Conservation (phyloP, 2,329 filamentous ascomycete species). For the Chaetomiaceae sp. region DNA sequence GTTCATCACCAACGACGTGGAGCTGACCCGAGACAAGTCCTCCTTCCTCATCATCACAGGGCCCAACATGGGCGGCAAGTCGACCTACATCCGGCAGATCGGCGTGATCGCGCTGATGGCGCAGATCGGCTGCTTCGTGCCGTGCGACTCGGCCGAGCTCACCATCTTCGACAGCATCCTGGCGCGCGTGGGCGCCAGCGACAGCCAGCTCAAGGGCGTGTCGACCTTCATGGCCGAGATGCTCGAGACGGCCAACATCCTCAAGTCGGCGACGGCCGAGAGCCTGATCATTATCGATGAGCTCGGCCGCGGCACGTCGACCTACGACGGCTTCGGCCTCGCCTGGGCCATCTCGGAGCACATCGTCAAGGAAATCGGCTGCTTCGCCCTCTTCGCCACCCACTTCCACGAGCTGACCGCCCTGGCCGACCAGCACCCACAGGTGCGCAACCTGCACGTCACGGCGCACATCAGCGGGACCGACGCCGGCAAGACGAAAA, state of each 20-base stretch:
- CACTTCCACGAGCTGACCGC: constrained; percentile 98
- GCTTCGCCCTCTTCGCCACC: constrained; percentile 91
- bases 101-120: constrained; percentile 97
- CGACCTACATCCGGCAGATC: constrained; percentile 95
- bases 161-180: constrained; percentile 97
- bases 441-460: constrained; percentile 91
- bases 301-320: constrained; percentile 91
- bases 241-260: constrained; percentile 96
- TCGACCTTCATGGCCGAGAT: constrained; percentile 99
- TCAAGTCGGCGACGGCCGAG: constrained; percentile 92
- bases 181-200: constrained; percentile 89
- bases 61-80: constrained; percentile 99
- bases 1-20: constrained; percentile 97
- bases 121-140: constrained; percentile 93
- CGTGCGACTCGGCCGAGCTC: constrained; percentile 82
- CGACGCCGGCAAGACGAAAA: constrained; percentile 33
- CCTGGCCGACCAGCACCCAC: constrained; percentile 76
- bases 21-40: constrained; percentile 69
- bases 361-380: constrained; percentile 91
- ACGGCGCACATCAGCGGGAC: constrained; percentile 78
- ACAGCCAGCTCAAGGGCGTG: constrained; percentile 95
- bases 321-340: constrained; percentile 97
- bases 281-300: constrained; percentile 99
- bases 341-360: constrained; percentile 99
- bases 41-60: constrained; percentile 96